phyloP scores from a whole-genome alignment of 352 stramenopile species.

The Phytophthora agathidicida region DNA sequence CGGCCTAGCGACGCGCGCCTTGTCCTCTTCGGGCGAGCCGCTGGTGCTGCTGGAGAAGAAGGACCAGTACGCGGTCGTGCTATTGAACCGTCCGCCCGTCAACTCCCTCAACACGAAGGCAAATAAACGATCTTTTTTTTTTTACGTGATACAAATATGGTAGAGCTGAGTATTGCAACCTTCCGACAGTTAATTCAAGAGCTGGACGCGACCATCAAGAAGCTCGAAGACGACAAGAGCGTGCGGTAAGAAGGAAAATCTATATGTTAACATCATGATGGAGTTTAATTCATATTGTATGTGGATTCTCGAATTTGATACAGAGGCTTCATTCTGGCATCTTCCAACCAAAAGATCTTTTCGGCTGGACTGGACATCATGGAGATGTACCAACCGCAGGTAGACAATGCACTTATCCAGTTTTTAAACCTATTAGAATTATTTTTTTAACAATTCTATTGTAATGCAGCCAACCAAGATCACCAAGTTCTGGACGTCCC shows the following conservation, averaged over 20 bases:
- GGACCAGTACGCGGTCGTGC: conserved; percentile 79
- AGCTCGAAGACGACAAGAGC: conserved; percentile 77
- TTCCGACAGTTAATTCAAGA: conserved; percentile 66
- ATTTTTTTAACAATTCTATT: not conserved
- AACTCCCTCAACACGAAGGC: conserved; percentile 85
- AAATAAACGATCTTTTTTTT: too few relatives aligned
- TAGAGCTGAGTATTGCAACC: too few relatives aligned
- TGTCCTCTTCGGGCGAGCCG: conserved; percentile 46
- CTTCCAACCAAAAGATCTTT: conserved; percentile 87
- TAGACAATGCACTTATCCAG: conserved; percentile 10
- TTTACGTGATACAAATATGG: too few relatives aligned
- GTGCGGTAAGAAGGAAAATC: conserved; percentile 72
- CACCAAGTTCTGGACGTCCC: conserved; percentile 89
- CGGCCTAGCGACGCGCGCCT: conserved; percentile 11
- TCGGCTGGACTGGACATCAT: conserved; percentile 92
- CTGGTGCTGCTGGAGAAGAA: conserved; percentile 77
- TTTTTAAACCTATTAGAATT: not conserved
- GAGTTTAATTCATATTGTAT: not conserved
- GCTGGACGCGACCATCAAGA: conserved; percentile 70
- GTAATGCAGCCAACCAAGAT: conserved; percentile 54
- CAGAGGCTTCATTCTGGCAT: conserved; percentile 81
- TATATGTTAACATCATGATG: too few relatives aligned
- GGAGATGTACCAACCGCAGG: conserved; percentile 92
- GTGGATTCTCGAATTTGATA: not conserved
- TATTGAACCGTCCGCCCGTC: conserved; percentile 78